A percentile compares a stretch with the other conserved stretches of the same genome.
Evolutionary conservation across 441 rosid genomes (phyloP).

Genomic region (Adansonia rubrostipa): DNA sequence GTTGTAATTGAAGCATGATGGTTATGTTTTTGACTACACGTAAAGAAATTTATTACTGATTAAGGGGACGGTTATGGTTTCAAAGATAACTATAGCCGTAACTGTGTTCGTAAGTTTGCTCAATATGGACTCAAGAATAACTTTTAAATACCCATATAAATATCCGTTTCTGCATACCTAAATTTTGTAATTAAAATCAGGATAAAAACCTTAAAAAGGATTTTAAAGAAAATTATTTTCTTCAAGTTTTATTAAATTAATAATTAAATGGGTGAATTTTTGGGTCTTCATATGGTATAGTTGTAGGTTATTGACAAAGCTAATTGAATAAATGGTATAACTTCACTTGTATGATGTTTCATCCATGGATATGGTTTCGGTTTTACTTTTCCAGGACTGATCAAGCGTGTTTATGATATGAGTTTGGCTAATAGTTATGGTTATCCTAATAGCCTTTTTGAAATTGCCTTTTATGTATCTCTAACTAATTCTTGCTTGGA

Average conservation of each 20-base stretch:
- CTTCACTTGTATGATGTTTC: neutral
- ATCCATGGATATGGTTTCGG: neutral
- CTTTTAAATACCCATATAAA: neutral
- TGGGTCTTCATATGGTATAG: neutral
- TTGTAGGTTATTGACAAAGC: neutral
- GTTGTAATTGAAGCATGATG: neutral
- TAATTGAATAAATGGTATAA: neutral
- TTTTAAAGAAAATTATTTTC: neutral
- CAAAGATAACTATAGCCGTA: neutral
- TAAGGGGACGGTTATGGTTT: neutral
- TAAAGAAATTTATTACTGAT: neutral
- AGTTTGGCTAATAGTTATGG: neutral
- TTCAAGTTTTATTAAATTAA: conserved; percentile 3
- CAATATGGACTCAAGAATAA: conserved; percentile 1
- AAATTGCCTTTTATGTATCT: neutral
- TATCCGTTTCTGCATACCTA: neutral
- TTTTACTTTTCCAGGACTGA: neutral
- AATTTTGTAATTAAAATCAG: neutral
- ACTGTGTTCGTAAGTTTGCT: neutral
- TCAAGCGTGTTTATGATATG: neutral
- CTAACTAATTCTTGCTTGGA: neutral
- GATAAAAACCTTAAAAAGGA: neutral
- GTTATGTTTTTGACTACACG: neutral
- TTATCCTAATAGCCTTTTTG: neutral
- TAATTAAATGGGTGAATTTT: neutral